Percentiles rank a stretch among this genome's conserved stretches.
These are phyloP conservation scores for Gelatoporia subvermispora DNA, from an alignment of 768 basidiomycete species.

Conservation along the genomic window DNA sequence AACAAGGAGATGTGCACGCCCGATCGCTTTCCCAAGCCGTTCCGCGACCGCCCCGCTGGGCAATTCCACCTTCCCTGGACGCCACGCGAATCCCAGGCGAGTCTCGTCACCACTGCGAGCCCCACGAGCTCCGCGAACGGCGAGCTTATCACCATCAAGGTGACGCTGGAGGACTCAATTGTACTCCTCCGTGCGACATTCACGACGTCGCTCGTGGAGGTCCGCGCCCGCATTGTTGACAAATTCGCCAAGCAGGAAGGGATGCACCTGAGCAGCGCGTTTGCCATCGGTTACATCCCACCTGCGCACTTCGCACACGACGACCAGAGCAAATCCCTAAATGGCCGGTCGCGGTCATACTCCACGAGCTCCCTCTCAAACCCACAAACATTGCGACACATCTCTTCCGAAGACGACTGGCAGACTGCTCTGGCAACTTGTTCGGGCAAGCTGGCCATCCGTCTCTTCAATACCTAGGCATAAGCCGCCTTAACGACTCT, in stretches of 20 bases:
- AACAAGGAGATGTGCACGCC: slow-evolving; percentile 17
- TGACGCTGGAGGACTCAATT: slow-evolving; percentile 53
- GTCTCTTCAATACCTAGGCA: slow-evolving; percentile 40
- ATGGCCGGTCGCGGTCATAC: neutral
- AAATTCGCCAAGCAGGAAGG: slow-evolving; percentile 65
- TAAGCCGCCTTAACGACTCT: neutral
- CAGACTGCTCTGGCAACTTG: slow-evolving; percentile 38
- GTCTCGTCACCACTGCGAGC: neutral
- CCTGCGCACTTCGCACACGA: slow-evolving; percentile 17
- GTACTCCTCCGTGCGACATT: slow-evolving; percentile 55
- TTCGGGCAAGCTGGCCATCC: slow-evolving; percentile 53
- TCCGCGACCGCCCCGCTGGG: slow-evolving; percentile 23
- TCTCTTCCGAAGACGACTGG: slow-evolving; percentile 61
- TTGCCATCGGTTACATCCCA: slow-evolving; percentile 51
- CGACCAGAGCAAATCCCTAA: slow-evolving; percentile 3
- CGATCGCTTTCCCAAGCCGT: slow-evolving; percentile 26
- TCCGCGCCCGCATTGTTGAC: slow-evolving; percentile 55
- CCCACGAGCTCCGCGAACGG: slow-evolving; percentile 16
- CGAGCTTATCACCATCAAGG: slow-evolving; percentile 53
- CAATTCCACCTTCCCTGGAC: slow-evolving; percentile 26
- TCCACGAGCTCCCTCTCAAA: neutral
- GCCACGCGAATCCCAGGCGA: slow-evolving; percentile 9
- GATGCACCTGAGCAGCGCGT: slow-evolving; percentile 46
- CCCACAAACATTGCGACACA: slow-evolving; percentile 32
- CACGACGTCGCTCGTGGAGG: slow-evolving; percentile 41